Evolutionary conservation across 768 basidiomycete genomes (phyloP), one percentile per base, ranked within the genome.

Genomic region (Dioszegia hungarica): DNA sequence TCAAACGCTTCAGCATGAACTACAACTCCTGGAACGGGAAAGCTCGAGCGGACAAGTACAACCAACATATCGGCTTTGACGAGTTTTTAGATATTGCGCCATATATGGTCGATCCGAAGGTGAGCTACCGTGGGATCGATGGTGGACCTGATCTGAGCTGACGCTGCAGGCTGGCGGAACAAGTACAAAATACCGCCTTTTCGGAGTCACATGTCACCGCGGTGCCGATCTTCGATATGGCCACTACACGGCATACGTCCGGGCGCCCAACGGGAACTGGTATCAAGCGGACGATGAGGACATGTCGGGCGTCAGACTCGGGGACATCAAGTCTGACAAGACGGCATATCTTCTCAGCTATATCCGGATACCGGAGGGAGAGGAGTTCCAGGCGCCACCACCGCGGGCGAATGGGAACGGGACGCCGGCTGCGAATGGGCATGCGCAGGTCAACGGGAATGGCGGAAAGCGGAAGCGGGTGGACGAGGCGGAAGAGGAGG

Each of bases 271-370:
- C 31, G 86, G 84, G 11, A 78, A 78, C 33, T 99, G 93, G 93
- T 85, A 82, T 77, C 86, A 90, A 78, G 93, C 93, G 86, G 94
- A 99, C 77, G 95, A 99, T 72, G 90, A 92, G 27, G 79, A 79
- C 43, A 87, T 92, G 22, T 77, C 81, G 9, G 39, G 10, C 67
- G 77, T 3, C 2, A 68, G 75, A 14, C 70, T 63, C 17, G 61
- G 74, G 15, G 63, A 81, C 4, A 86, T 89, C 1, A 77, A 85
- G 27, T 76, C 78, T 55, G 82, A 85, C 78, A 86, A 84, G 77
- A 89, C 83, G 68, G 95, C 95, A 57, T 99, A 99, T 64, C 83
- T 98, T 61, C 79, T 99, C 55, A 92, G 94, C 78, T 99, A 98
- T 75, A 82, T 90, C 40, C 84, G 85, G 14, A 27, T 67, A 5